Evolutionary conservation across 2,329 filamentous ascomycete genomes (phyloP).

Genomic region (Sporothrix schenckii): DNA sequence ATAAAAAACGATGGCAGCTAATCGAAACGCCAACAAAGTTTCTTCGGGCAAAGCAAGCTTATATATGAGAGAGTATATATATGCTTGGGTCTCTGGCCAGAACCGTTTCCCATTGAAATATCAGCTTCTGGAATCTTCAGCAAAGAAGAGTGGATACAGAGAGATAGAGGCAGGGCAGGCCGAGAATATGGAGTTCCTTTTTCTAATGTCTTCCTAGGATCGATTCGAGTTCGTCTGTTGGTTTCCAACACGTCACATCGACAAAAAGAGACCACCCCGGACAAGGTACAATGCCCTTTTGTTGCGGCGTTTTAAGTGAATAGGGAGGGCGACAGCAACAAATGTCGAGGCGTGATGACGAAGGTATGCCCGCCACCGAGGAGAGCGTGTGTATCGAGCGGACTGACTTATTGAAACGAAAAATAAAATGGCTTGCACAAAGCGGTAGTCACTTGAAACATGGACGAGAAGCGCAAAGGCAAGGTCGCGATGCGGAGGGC

Average conservation of each 20-base stretch:
- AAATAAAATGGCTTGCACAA: slow-evolving; percentile 2
- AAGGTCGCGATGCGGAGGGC: slow-evolving; percentile 13
- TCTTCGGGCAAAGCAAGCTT: slow-evolving; percentile 13
- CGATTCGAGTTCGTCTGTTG: no score
- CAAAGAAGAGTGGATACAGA: slow-evolving; percentile 1
- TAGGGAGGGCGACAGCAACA: slow-evolving; percentile 20
- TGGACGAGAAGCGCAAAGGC: slow-evolving; percentile 6
- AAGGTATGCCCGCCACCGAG: slow-evolving; percentile 10
- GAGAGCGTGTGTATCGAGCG: background rate
- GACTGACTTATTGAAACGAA: background rate
- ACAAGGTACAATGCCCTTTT: slow-evolving; percentile 10
- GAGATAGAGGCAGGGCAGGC: no score
- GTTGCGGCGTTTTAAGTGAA: slow-evolving; percentile 27
- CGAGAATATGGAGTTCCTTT: background rate
- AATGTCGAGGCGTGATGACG: slow-evolving; percentile 19
- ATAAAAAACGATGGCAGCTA: background rate
- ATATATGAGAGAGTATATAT: slow-evolving; percentile 22
- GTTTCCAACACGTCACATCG: background rate
- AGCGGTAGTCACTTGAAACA: slow-evolving; percentile 20
- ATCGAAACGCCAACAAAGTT: background rate
- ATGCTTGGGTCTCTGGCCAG: background rate
- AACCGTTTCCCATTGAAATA: background rate
- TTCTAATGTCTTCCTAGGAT: background rate
- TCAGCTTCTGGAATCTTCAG: slow-evolving; percentile 4
- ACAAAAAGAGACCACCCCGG: background rate